A percentile compares a stretch with the other conserved stretches of the same genome.
These are phyloP conservation scores for Pseudocercospora fuligena DNA, from an alignment of 2,329 filamentous ascomycete genomes.

Conservation along the genomic window DNA sequence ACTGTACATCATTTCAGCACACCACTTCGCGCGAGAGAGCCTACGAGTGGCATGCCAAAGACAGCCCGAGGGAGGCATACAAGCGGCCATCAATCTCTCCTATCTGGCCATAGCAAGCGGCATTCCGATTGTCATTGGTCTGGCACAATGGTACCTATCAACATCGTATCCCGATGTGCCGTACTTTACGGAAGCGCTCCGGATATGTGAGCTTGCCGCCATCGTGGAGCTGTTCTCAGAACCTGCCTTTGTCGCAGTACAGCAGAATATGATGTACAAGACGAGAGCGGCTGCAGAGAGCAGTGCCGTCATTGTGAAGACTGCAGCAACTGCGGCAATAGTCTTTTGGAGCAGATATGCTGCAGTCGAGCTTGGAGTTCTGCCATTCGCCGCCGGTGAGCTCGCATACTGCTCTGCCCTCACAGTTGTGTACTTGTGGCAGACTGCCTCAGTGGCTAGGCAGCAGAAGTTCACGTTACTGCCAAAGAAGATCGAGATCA, in stretches of 20 bases:
- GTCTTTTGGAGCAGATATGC: conserved; percentile 66
- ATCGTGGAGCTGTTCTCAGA: conserved; percentile 81
- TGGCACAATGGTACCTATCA: conserved; percentile 71
- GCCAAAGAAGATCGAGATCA: conserved; percentile 47
- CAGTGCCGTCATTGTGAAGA: conserved; percentile 77
- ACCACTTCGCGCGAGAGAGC: conserved; percentile 93
- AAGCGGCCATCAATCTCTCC: conserved; percentile 85
- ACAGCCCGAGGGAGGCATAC: conserved; percentile 57
- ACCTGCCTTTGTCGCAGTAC: conserved; percentile 85
- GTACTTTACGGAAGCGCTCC: conserved; percentile 64
- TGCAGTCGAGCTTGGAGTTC: conserved; percentile 67
- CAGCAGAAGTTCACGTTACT: conserved; percentile 72
- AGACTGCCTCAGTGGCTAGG: conserved; percentile 62
- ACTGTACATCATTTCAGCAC: conserved; percentile 87
- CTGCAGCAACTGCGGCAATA: conserved; percentile 71
- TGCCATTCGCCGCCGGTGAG: conserved; percentile 91
- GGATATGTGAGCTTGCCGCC: conserved; percentile 61
- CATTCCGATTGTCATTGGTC: conserved; percentile 56
- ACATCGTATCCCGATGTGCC: conserved; percentile 60
- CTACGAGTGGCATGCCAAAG: conserved; percentile 89
- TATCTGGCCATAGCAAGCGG: conserved; percentile 78
- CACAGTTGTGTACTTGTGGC: conserved; percentile 70
- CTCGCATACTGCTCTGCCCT: conserved; percentile 73
- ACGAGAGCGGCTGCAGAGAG: conserved; percentile 83
- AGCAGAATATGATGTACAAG: conserved; percentile 78